Evolutionary conservation across 139 green algal species (phyloP), one percentile per base, ranked within the genome.

Genomic region (Chlorella sorokiniana): DNA sequence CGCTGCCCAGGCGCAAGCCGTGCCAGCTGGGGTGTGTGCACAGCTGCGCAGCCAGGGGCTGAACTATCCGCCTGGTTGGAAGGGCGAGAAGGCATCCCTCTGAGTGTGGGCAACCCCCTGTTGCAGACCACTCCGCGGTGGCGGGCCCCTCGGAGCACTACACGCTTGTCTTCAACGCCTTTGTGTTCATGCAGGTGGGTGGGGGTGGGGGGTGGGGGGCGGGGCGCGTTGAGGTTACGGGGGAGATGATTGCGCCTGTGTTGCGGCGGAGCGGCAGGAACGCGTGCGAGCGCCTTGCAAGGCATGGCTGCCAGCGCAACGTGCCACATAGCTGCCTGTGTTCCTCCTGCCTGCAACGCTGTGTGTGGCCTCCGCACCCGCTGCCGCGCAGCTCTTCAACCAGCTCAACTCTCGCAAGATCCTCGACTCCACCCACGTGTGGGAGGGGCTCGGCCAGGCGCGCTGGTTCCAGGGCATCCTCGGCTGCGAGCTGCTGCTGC

Each of bases 151-250:
- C 75, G 8, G 56, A 79, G 74, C 84, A 90, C 63, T 88, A 91
- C 85, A 98, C 94, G 22, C 18, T 97, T 5, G 89, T 96, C 9
- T 98, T 98, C 89, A 97, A 97, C 86, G 81, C 88, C 0, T 97
- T 98, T 73, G 94, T 98, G 4, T 67, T 87, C 20, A 90, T 92
- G 86, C 84, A 88, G 69, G 79, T 56, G 31, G n/a, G 86, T 90
- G 94, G 84, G 27, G 14, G 11, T 4, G 11, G 67, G 31, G 35
- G 38, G 6, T 41, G 69, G 31, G 31, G 4, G 40, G 14, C 25
- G 6, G 18, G 38, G 1, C 14, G 42, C 16, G 27, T 54, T 16
- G 44, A 41, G 25, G 27, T 27, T 44, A 45, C 20, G 16, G 44
- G 3, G 31, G 16, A 35, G 3, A 16, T 8, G 20, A 16, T 7